Percentiles rank a stretch among this genome's conserved stretches.
These are phyloP conservation scores for Wickerhamomyces hampshirensis DNA, from an alignment of 805 yeast genomes.

Conservation along the genomic window DNA sequence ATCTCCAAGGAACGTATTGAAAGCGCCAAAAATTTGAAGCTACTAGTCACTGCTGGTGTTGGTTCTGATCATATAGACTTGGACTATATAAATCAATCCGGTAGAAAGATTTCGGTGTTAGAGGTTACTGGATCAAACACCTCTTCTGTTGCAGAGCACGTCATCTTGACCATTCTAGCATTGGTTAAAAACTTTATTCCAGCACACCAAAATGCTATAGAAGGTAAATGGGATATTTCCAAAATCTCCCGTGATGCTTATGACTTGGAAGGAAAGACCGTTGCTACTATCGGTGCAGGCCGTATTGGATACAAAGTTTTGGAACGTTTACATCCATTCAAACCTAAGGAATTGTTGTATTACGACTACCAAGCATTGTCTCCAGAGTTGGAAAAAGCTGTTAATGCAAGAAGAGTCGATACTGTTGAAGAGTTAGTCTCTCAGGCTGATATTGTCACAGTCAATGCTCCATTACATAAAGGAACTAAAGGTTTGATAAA, in stretches of 20 bases:
- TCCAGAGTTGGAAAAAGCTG: constrained; percentile 49
- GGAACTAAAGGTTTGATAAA: constrained; percentile 63
- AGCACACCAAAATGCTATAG: constrained; percentile 65
- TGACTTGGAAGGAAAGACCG: constrained; percentile 70
- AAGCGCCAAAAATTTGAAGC: constrained; percentile 65
- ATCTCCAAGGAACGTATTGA: constrained; percentile 61
- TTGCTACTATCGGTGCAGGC: constrained; percentile 81
- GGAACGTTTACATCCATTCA: constrained; percentile 67
- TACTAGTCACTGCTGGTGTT: constrained; percentile 76
- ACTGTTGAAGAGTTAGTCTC: constrained; percentile 60
- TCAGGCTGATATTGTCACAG: constrained; percentile 67
- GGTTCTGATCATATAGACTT: constrained; percentile 81
- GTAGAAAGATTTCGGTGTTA: constrained; percentile 57
- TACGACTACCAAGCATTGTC: constrained; percentile 72
- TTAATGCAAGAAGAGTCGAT: constrained; percentile 56
- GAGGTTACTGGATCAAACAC: constrained; percentile 86
- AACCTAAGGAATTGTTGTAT: constrained; percentile 68
- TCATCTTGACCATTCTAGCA: constrained; percentile 63
- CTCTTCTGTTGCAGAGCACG: constrained; percentile 78
- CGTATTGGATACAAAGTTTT: constrained; percentile 75
- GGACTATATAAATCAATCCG: constrained; percentile 54
- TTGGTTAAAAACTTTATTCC: constrained; percentile 76
- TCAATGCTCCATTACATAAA: constrained; percentile 74
- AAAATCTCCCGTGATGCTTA: constrained; percentile 67
- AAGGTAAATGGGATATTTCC: constrained; percentile 70